Base-by-base conservation (phyloP, 768 basidiomycete species). In the Steccherinum ochraceum region DNA sequence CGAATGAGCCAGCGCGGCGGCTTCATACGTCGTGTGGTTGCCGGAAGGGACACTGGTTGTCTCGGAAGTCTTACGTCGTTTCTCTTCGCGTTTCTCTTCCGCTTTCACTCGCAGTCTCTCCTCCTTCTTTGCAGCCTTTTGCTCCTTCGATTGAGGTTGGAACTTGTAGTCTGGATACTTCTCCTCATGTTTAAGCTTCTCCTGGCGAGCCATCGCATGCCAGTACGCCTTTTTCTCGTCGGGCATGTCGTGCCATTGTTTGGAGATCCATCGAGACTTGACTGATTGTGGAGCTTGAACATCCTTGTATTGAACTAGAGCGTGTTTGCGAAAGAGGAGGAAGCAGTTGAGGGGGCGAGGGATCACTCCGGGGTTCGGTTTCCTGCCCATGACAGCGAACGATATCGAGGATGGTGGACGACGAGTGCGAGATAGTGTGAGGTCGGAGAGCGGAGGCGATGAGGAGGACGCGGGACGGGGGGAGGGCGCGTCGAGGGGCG, bases 91-190 rank as follows among this genome's bases (percentile, higher is more conserved):
- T 35, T 16, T 7, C 30, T 35, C 7, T 16, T 35, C 30, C 7
- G 30, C 30, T 16, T 35, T 16, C 30, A 35, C 30, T 16, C 30
- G 7, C 30, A 7, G 7, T 16, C 16, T 7, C 30, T 35, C 30
- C 30, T 35, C 7, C 30, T 35, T 35, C 30, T 35, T 16, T 7
- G 30, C 16, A 1, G 50, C 52, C 44, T 60, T 61, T 19, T 59
- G 50, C 23, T 55, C 57, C 46, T 58, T 60, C 45, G 56, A 56
- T 49, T 48, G 50, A 7, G 64, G 64, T 10, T 56, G 44, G 49
- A 60, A 66, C 44, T 62, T 59, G 51, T 65, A 67, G 27, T 46
- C 52, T 1, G 65, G 65, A 42, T 64, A 63, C 49, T 21, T 25
- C 26, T 20, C n/a, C 20, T 40, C 20, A 52, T 67, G 65, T 52